phyloP scores from a whole-genome alignment of 1,284 basidiomycete genomes.

The Trametes pubescens region DNA sequence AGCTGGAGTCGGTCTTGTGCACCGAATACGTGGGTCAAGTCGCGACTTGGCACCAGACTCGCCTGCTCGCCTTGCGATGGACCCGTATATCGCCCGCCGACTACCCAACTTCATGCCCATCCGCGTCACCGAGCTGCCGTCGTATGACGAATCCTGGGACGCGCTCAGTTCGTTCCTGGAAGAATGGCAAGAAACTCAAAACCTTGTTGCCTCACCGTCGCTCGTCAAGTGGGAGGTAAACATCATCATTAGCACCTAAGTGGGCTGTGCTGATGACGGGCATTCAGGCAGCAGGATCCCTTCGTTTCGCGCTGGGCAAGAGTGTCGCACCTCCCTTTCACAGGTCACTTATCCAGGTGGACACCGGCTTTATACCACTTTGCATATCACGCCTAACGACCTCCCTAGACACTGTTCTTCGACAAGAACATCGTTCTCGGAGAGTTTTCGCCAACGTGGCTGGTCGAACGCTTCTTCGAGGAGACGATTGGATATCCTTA shows the following conservation, averaged over 20 bases:
- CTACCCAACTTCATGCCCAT: slow-evolving; percentile 81
- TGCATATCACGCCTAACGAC: slow-evolving; percentile 3
- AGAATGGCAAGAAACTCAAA: slow-evolving; percentile 62
- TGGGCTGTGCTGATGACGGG: not conserved
- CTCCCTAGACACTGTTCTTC: slow-evolving; percentile 62
- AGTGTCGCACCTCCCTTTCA: slow-evolving; percentile 59
- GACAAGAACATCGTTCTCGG: slow-evolving; percentile 64
- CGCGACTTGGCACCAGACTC: slow-evolving; percentile 54
- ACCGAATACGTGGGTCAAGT: slow-evolving; percentile 48
- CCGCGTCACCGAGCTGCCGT: slow-evolving; percentile 62
- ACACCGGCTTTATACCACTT: not conserved
- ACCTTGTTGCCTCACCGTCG: slow-evolving; percentile 53
- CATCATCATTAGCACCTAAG: slow-evolving; percentile 1
- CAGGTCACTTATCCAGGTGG: slow-evolving; percentile 68
- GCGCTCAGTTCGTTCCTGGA: slow-evolving; percentile 59
- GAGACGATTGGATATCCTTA: slow-evolving; percentile 68
- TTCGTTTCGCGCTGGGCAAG: slow-evolving; percentile 53
- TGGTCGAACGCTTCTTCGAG: slow-evolving; percentile 70
- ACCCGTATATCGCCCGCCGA: slow-evolving; percentile 72
- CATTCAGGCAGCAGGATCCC: slow-evolving; percentile 57
- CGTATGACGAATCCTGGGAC: slow-evolving; percentile 60
- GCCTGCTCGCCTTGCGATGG: slow-evolving; percentile 65
- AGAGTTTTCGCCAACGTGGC: slow-evolving; percentile 58
- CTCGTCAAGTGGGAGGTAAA: slow-evolving; percentile 71
- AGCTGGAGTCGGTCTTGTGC: slow-evolving; percentile 52